Base-by-base conservation (phyloP, 2,329 filamentous ascomycete genomes). In the Scedosporium aurantiacum region DNA sequence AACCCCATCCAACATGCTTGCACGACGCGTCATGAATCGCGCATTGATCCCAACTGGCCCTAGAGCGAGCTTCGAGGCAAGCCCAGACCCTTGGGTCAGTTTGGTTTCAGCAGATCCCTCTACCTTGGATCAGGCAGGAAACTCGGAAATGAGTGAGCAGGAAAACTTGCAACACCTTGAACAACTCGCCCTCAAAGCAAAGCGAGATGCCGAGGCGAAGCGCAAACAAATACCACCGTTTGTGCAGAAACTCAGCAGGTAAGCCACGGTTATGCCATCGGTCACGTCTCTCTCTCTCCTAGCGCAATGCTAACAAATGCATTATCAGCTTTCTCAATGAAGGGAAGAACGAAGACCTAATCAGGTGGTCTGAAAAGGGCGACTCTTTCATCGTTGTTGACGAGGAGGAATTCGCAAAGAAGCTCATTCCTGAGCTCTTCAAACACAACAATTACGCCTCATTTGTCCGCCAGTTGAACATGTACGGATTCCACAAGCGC, bases 381-480 rank as follows among this genome's bases (percentile, higher is more conserved):
- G 91, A 96, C 70, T 97, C 93, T 0, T 99, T 99, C 75, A 89
- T 97, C 62, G 93, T 99, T 3, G 77, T 97, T 7, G 93, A 99
- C 69, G 94, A 99, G 74, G 94, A 99, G 70, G 93, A 96, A 75
- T 99, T 99, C 71, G 97, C 94, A 21, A 97, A 97, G 75, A 91
- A 90, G 43, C 88, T 99, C 67, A 89, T 99, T 25, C 94, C 94
- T 0, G 96, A 97, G 73, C 86, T 97, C 64, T 99, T 99, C 82
- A 99, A 99, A 75, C 94, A 99, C 77, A 96, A 93, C 81, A 97
- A 97, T 73, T 97, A 97, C 74, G 92, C 92, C 56, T 96, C 92
- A 66, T 97, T 97, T 71, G 92, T 97, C 61, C 87, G 92, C 41
- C 92, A 97, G 72, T 81, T 97, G 65, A 96, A 97, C 74, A 97